These are phyloP conservation scores for Hypomyces rosellus DNA, from an alignment of 2,329 filamentous ascomycete genomes.

Conservation along the genomic window DNA sequence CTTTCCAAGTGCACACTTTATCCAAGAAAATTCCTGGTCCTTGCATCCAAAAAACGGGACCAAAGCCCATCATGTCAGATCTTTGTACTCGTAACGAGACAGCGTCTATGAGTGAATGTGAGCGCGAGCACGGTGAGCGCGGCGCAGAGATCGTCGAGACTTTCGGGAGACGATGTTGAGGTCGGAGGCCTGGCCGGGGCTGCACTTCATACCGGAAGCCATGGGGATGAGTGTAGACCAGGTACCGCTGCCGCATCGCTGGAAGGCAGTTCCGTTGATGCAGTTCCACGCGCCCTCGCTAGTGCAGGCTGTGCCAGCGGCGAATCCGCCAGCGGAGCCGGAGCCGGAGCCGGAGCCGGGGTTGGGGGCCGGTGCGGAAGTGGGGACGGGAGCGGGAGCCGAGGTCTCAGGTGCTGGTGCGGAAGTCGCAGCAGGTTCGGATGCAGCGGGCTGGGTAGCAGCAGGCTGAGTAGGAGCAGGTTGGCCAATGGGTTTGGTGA, in stretches of 20 bases:
- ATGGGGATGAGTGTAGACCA: conserved; percentile 41
- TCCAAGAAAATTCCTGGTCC: no score
- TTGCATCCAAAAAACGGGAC: no score
- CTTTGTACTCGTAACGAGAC: no score
- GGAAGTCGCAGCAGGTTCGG: conserved; percentile 12
- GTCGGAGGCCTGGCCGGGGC: conserved; percentile 31
- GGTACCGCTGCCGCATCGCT: conserved; percentile 46
- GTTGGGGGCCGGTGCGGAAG: conserved; percentile 10
- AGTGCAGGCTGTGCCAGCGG: conserved; percentile 40
- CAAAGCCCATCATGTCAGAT: no score
- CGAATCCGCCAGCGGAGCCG: conserved; percentile 23
- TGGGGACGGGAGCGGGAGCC: conserved; percentile 16
- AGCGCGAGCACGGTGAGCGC: conserved; percentile 19
- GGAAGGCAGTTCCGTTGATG: conserved; percentile 42
- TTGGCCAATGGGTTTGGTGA: conserved; percentile 22
- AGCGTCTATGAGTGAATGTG: no score
- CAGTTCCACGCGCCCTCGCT: conserved; percentile 50
- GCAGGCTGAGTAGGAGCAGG: conserved; percentile 14
- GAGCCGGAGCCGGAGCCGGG: conserved; percentile 13
- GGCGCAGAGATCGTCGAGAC: conserved; percentile 21
- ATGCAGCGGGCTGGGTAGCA: conserved; percentile 12
- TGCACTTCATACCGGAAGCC: conserved; percentile 41
- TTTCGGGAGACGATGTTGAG: conserved; percentile 28
- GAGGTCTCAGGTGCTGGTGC: conserved; percentile 13
- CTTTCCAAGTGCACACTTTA: no score